Evolutionary conservation across 192 early-diverging fungal genomes (phyloP), one percentile per base, ranked within the genome.

Genomic region (Obelidium mucronatum): DNA sequence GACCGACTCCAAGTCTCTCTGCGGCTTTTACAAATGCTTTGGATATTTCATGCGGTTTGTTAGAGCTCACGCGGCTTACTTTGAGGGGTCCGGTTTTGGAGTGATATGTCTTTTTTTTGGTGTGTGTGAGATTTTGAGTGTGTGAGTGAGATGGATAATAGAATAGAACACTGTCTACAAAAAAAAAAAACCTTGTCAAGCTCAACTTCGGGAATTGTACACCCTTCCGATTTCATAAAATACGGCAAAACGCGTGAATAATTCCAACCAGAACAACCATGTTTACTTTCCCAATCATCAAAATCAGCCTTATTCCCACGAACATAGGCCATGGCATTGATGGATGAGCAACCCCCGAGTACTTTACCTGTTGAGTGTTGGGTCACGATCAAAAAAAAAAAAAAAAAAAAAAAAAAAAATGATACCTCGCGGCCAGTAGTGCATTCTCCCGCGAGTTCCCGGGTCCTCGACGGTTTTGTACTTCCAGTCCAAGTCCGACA

Each of bases 381-480:
- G 24, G 13, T 52, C 65, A 13, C n/a, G n/a, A n/a, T n/a, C n/a
- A n/a, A n/a, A n/a, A n/a, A n/a, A n/a, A n/a, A n/a, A n/a, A n/a
- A n/a, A 40, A 6, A 67, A 6, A 42, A 6, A 13, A 8, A 24
- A 6, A 67, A 56, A 52, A 59, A 19, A 26, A 13, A 6, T 8
- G 8, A 24, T 59, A 59, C 74, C 74, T 36, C 74, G 30, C 5
- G 74, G 74, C 74, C 74, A 76, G 53, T 56, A 76, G 34, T 75
- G 70, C n/a, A 40, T 19, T 4, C 74, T 13, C n/a, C 63, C 70
- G 5, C 34, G 6, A 22, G 70, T 75, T 15, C 42, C 31, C 5
- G 34, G 8, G 15, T 77, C 73, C 8, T 26, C 3, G 36, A 53
- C 34, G 5, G 74, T 76, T n/a, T 30, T 24, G 54, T 76, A 36